Evolutionary conservation across 345 rosid genomes (phyloP), one percentile per base, ranked within the genome.

Genomic region (Barbarea vulgaris): DNA sequence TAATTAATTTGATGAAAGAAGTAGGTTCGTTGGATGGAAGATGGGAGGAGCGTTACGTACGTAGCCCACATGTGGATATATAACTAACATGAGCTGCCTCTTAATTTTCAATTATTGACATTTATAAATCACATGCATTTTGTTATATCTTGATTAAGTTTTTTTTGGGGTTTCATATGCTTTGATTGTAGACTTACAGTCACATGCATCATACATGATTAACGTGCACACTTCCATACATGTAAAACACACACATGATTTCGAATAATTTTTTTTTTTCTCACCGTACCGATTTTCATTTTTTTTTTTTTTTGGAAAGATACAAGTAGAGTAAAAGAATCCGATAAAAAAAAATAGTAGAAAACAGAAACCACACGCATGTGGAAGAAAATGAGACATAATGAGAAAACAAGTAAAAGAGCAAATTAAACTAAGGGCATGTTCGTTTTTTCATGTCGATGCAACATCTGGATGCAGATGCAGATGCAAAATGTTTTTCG

Each of bases 121-220:
- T 25, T 33, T 10, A 15, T 37, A 67, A 15, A n/a, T 50, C 69
- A 59, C 69, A 75, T 75, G 69, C 69, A 58, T 17, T 57, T 33
- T 31, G 37, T 30, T 56, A 56, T 56, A 56, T 56, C 13, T 56
- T 56, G 3, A 30, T 56, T 30, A 56, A n/a, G 8, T 10, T 17
- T 4, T 30, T 9, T 56, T 30, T 28, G 5, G 14, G 63, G 44
- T 0, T 33, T 33, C 41, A 58, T 17, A 57, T 34, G 31, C 48
- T 42, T 42, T 14, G 8, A 5, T 42, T 15, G 48, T 42, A 42
- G 48, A 42, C 48, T 37, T 37, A 4, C 14, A 37, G 42, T 73
- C 77, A 73, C 70, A 63, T 73, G 70, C 69, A 63, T 72, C n/a
- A n/a, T n/a, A n/a, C n/a, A n/a, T n/a, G 69, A 17, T 52, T 72